A percentile compares a stretch with the other conserved stretches of the same genome.
Evolutionary conservation across 1,284 basidiomycete species (phyloP).

Genomic region (Anthracocystis setariae): DNA sequence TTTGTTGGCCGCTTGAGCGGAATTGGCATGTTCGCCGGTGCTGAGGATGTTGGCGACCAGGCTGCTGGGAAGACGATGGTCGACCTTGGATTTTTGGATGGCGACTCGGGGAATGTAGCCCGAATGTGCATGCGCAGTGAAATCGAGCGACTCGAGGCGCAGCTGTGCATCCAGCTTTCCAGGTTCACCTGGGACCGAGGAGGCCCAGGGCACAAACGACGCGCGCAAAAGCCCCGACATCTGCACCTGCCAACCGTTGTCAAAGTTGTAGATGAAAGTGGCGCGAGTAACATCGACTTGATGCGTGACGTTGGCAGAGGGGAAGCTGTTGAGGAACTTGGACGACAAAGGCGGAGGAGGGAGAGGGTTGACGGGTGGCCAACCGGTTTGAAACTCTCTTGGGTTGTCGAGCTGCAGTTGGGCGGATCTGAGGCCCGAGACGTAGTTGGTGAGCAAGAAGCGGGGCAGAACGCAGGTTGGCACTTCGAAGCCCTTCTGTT

Average conservation of each 20-base stretch:
- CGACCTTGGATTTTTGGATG: conserved; percentile 47
- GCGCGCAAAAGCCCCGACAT: conserved; percentile 49
- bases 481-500: conserved; percentile 56
- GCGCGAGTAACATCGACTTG: conserved; percentile 44
- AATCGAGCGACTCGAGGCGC: conserved; percentile 55
- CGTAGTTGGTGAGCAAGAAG: conserved; percentile 52
- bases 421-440: conserved; percentile 39
- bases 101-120: conserved; percentile 46
- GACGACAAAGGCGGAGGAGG: conserved; percentile 41
- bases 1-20: conserved; percentile 14
- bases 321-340: conserved; percentile 45
- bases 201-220: conserved; percentile 41
- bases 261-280: conserved; percentile 40
- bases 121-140: conserved; percentile 42
- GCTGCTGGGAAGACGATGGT: conserved; percentile 39
- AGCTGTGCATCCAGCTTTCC: conserved; percentile 36
- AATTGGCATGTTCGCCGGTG: conserved; percentile 13
- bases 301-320: conserved; percentile 50
- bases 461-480: conserved; percentile 52
- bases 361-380: conserved; percentile 33
- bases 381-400: conserved; percentile 47
- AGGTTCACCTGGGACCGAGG: conserved; percentile 14
- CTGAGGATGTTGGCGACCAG: conserved; percentile 34
- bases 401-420: conserved; percentile 47
- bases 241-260: conserved; percentile 56